These are phyloP conservation scores for Plasmodium relictum DNA, from an alignment of 169 alveolate species.

Conservation along the genomic window DNA sequence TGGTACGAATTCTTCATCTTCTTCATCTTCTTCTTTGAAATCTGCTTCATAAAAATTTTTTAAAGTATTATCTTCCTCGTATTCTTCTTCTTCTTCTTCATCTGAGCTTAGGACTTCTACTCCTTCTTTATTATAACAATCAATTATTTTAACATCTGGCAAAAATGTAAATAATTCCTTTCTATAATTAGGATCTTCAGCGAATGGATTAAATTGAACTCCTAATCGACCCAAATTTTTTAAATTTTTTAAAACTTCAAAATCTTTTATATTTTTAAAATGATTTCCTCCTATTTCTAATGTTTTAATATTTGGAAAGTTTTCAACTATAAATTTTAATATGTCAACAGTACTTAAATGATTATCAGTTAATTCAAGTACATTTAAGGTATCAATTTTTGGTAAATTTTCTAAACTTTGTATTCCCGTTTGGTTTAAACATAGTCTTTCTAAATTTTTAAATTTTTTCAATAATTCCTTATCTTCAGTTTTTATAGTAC, in stretches of 20 bases:
- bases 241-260: conserved; percentile 77
- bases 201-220: conserved; percentile 91
- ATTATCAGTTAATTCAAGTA: conserved; percentile 91
- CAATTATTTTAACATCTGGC: conserved; percentile 89
- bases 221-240: conserved; percentile 82
- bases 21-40: conserved; percentile 90
- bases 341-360: conserved; percentile 88
- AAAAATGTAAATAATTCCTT: conserved; percentile 87
- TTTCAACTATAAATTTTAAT: conserved; percentile 81
- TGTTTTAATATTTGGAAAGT: conserved; percentile 89
- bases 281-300: conserved; percentile 93
- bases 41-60: conserved; percentile 92
- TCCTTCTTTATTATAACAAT: conserved; percentile 89
- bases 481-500: conserved; percentile 84
- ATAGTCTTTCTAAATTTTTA: conserved; percentile 84
- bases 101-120: conserved; percentile 88
- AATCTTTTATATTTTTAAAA: conserved; percentile 86
- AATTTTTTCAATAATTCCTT: conserved; percentile 87
- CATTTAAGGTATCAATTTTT: conserved; percentile 86
- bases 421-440: conserved; percentile 92
- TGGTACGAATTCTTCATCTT: conserved; percentile 91
- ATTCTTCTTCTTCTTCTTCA: conserved; percentile 90
- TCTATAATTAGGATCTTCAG: conserved; percentile 87
- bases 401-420: conserved; percentile 88
- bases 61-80: conserved; percentile 87